Evolutionary conservation across 1,139 yeast species (phyloP), one percentile per base, ranked within the genome.

Genomic region (Debaryomyces coudertii): DNA sequence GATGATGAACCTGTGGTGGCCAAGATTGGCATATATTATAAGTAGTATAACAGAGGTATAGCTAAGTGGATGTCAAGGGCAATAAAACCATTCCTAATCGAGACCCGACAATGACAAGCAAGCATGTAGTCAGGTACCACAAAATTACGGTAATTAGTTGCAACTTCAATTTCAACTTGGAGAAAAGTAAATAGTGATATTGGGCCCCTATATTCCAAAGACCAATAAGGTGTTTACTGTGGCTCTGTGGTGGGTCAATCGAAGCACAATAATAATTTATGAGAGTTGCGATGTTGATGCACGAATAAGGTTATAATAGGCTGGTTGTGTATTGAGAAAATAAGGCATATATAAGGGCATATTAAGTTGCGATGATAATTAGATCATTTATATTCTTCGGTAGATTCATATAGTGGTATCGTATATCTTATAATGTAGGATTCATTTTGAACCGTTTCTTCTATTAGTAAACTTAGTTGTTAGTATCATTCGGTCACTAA

Each of bases 381-480:
- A 25, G 28, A 25, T 25, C 9, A 8, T 25, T 25, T 25, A 8
- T 25, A 25, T 25, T 25, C 12, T 25, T 7, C 28, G n/a, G 12
- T n/a, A 25, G 12, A 20, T 25, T 25, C 12, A 25, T 24, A 24
- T 25, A 9, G 28, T 25, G 12, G 9, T 5, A 7, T 20, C 4
- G 22, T 2, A 25, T n/a, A 25, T n/a, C 1, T 27, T 27, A 8
- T 4, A 28, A 7, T 6, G 30, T 12, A 8, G 20, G 5, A 2
- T 11, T 38, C 24, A 30, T 47, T 62, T 62, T 1, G 60, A 39
- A 12, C 69, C 54, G 64, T 62, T 62, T 45, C 71, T 52, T 42
- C 60, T 64, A 42, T 66, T 66, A 2, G 69, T 63, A 43, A 66
- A 66, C 67, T 61, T 36, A 3, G 33, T 5, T 14, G n/a, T 38